Conservation (phyloP, 805 yeast genomes). For the Saturnispora kantuleensis region DNA sequence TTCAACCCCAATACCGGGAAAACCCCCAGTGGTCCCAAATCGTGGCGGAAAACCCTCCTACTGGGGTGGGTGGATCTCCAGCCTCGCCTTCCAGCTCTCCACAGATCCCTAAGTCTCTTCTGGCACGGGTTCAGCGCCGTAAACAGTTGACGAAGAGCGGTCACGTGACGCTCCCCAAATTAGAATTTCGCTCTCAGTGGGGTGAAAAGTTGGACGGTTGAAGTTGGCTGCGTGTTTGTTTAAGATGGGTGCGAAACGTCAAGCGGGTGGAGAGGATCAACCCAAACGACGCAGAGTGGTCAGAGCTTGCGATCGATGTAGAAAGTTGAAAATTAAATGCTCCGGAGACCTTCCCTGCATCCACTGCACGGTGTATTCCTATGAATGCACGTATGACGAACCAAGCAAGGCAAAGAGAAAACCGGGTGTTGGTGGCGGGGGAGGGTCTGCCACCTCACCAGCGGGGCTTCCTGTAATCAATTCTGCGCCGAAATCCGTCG, state of each 20-base stretch:
- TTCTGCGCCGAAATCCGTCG: conserved; percentile 19
- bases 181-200: background rate
- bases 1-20: conserved; percentile 24
- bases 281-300: conserved; percentile 31
- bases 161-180: conserved; percentile 4
- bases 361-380: conserved; percentile 74
- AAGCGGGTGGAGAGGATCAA: conserved; percentile 1
- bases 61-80: background rate
- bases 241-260: background rate
- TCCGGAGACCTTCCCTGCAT: conserved; percentile 42
- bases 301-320: conserved; percentile 44
- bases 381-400: conserved; percentile 76
- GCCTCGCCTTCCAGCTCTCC: conserved; percentile 33
- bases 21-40: conserved; percentile 39
- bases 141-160: background rate
- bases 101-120: conserved; percentile 43
- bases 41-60: conserved; percentile 19
- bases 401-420: conserved; percentile 38
- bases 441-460: no score
- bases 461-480: background rate
- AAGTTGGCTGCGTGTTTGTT: background rate
- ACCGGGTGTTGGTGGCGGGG: background rate
- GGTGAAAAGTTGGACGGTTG: background rate
- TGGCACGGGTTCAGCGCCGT: background rate
- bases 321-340: conserved; percentile 43